Evolutionary conservation across 108 stramenopile genomes (phyloP).

Genomic region (Nannochloropsis salina): DNA sequence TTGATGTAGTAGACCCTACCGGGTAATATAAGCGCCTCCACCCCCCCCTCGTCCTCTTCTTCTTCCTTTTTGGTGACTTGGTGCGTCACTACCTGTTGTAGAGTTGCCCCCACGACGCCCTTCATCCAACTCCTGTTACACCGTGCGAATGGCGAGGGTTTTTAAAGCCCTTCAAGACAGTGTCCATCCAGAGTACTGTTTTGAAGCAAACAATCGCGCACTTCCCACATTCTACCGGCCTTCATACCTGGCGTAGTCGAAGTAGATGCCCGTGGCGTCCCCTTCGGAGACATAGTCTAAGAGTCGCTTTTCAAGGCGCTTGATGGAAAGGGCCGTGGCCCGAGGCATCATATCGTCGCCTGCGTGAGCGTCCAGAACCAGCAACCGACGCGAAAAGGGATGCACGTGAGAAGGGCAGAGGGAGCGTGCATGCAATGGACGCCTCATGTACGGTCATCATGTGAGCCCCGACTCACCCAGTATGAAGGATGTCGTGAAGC

Average conservation of each 20-base stretch:
- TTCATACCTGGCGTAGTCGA: not conserved
- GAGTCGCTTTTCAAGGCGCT: constrained; percentile 35
- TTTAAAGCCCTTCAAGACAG: constrained; percentile 38
- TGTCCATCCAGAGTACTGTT: not conserved
- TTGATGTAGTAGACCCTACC: constrained; percentile 53
- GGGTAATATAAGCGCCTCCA: constrained; percentile 35
- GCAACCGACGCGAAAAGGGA: too few species aligned
- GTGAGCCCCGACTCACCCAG: constrained; percentile 21
- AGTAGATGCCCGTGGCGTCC: not conserved
- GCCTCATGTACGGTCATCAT: too few species aligned
- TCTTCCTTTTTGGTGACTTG: not conserved
- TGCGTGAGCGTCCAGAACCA: not conserved
- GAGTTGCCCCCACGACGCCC: not conserved
- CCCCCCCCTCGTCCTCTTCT: constrained; percentile 34
- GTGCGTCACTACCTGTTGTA: not conserved
- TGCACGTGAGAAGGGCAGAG: too few species aligned
- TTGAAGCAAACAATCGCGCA: not conserved
- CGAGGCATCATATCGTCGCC: constrained; percentile 50
- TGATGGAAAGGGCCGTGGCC: constrained; percentile 33
- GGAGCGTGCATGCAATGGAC: too few species aligned
- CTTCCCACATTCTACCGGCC: constrained; percentile 13
- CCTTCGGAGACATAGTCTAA: constrained; percentile 16
- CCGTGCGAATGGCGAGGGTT: constrained; percentile 32
- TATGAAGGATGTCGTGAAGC: constrained; percentile 45
- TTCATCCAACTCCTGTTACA: constrained; percentile 18